Evolutionary conservation across 2,329 filamentous ascomycete species (phyloP).

Genomic region (Penicillium sp.): DNA sequence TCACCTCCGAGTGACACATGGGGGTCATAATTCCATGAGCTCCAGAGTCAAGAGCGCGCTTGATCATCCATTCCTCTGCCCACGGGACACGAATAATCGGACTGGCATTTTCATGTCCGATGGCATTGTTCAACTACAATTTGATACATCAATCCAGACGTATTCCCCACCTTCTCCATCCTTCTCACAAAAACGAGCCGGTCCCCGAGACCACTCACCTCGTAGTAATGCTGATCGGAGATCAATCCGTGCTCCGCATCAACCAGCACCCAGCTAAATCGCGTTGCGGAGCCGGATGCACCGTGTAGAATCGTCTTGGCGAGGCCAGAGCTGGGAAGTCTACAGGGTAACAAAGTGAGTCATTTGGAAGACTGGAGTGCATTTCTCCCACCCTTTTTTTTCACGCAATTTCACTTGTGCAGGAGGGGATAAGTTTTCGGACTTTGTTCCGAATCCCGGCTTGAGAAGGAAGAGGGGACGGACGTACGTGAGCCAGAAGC

Average conservation of each 20-base stretch:
- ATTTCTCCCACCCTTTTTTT: too few relatives aligned
- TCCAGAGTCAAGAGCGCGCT: slow-evolving; percentile 35
- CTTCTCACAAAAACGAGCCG: too few relatives aligned
- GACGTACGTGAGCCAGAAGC: slow-evolving; percentile 34
- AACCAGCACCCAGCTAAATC: slow-evolving; percentile 35
- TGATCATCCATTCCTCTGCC: slow-evolving; percentile 37
- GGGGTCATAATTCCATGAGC: slow-evolving; percentile 36
- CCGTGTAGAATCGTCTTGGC: slow-evolving; percentile 31
- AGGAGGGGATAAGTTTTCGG: background rate
- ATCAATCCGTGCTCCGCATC: slow-evolving; percentile 39
- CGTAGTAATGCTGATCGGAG: slow-evolving; percentile 34
- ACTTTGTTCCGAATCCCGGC: background rate
- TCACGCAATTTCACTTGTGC: background rate
- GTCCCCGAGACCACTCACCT: slow-evolving; percentile 16
- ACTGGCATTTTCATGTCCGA: slow-evolving; percentile 26
- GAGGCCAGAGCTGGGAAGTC: slow-evolving; percentile 26
- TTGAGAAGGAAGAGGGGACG: background rate
- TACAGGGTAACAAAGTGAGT: slow-evolving; percentile 1
- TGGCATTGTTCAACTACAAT: slow-evolving; percentile 31
- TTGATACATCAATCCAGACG: background rate
- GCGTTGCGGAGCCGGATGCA: slow-evolving; percentile 15
- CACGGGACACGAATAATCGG: slow-evolving; percentile 33
- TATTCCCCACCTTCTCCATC: too few relatives aligned
- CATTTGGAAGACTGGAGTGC: background rate
- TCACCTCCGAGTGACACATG: slow-evolving; percentile 28